Conservation (phyloP, 2,329 filamentous ascomycete species). For the Pseudopyricularia javanii region DNA sequence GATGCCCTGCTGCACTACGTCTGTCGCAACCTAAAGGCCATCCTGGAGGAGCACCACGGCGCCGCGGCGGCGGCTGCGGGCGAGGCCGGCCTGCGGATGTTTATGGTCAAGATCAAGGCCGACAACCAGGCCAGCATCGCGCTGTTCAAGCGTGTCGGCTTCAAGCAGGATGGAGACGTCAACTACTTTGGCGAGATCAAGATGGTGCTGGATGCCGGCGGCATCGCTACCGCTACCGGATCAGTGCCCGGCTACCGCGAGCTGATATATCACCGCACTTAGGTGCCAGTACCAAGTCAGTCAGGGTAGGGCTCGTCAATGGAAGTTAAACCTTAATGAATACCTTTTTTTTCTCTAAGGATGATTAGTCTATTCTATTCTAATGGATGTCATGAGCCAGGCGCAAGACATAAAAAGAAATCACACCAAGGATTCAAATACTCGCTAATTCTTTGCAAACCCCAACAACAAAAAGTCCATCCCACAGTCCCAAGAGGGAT, state of each 20-base stretch:
- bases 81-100: slow-evolving; percentile 10
- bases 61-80: not conserved
- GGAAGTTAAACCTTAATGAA: no score
- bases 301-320: not conserved
- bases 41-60: slow-evolving; percentile 43
- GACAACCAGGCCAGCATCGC: slow-evolving; percentile 37
- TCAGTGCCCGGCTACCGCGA: slow-evolving; percentile 11
- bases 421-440: not conserved
- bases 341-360: no score
- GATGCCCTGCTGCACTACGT: slow-evolving; percentile 61
- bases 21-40: slow-evolving; percentile 29
- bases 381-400: not conserved
- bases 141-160: slow-evolving; percentile 39
- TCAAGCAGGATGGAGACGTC: slow-evolving; percentile 34
- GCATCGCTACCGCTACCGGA: not conserved
- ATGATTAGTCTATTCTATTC: no score
- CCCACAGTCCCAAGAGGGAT: no score
- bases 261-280: slow-evolving; percentile 9
- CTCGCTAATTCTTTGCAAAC: not conserved
- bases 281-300: not conserved
- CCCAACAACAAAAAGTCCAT: not conserved
- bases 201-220: slow-evolving; percentile 24
- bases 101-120: slow-evolving; percentile 36
- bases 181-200: slow-evolving; percentile 51
- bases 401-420: no score